These are phyloP conservation scores for Leavenworthia alabamica DNA, from an alignment of 345 rosid species.

Conservation along the genomic window DNA sequence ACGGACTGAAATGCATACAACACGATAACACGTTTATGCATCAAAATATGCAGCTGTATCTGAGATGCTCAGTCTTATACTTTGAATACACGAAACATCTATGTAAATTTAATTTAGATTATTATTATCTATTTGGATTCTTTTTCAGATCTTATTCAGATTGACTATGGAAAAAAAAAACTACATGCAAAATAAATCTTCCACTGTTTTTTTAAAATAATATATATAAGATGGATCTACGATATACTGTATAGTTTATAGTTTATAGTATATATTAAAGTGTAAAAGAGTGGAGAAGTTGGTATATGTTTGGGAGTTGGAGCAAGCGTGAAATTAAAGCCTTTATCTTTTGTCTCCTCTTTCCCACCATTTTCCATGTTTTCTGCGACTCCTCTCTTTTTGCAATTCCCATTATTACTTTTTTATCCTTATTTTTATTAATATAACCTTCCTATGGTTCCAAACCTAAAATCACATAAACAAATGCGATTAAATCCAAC, in stretches of 20 bases:
- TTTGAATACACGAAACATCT: background rate
- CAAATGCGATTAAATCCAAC: background rate
- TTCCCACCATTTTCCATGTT: slow-evolving; percentile 37
- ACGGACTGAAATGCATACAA: background rate
- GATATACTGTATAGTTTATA: background rate
- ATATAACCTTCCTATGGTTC: background rate
- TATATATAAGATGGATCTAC: background rate
- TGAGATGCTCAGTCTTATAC: background rate
- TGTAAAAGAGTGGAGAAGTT: slow-evolving; percentile 28
- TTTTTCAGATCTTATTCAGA: background rate
- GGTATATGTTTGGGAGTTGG: slow-evolving; percentile 35
- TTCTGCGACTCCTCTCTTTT: slow-evolving; percentile 34
- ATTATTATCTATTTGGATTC: background rate
- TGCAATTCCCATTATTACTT: background rate
- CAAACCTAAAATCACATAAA: background rate
- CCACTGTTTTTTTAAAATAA: background rate
- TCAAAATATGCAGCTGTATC: slow-evolving; percentile 7
- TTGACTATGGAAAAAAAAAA: background rate
- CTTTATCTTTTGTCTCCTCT: slow-evolving; percentile 39
- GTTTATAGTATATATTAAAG: background rate
- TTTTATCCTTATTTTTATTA: background rate
- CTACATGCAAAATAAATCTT: background rate
- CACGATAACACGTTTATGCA: background rate
- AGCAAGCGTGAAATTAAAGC: slow-evolving; percentile 42
- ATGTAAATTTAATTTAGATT: background rate